phyloP scores from a whole-genome alignment of 2,329 filamentous ascomycete genomes.

The Penicillium sp. region DNA sequence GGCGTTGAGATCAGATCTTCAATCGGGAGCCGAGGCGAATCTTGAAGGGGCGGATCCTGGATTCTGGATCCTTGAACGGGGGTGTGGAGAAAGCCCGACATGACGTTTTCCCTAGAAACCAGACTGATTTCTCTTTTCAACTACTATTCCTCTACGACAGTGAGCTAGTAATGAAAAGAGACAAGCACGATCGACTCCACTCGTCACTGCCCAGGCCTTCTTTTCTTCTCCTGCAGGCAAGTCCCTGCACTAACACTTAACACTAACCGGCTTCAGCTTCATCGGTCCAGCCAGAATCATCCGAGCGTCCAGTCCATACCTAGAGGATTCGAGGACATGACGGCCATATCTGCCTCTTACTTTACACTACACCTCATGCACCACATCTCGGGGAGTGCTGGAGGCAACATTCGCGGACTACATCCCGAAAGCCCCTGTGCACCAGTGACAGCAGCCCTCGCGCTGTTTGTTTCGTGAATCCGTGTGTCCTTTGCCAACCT shows the following conservation, averaged over 20 bases:
- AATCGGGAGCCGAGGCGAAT: not conserved
- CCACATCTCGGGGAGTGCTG: not conserved
- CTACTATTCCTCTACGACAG: too few species aligned
- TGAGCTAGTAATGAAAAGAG: too few species aligned
- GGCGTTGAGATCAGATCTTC: not conserved
- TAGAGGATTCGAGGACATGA: not conserved
- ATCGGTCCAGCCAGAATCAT: not conserved
- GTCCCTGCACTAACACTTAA: too few species aligned
- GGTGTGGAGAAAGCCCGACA: slow-evolving; percentile 14
- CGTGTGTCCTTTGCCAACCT: not conserved
- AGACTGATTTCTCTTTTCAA: not conserved
- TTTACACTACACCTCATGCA: not conserved
- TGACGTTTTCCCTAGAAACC: slow-evolving; percentile 12
- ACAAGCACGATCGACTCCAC: too few species aligned
- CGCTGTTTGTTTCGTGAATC: slow-evolving; percentile 3
- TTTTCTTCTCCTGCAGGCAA: too few species aligned
- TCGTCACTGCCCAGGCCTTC: too few species aligned
- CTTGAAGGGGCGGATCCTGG: not conserved
- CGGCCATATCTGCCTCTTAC: not conserved
- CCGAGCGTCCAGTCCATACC: not conserved
- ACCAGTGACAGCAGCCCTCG: not conserved
- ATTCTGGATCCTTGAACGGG: too few species aligned
- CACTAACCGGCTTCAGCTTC: not conserved
- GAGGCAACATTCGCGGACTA: not conserved
- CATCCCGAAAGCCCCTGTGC: not conserved